These are phyloP conservation scores for Colletotrichum sp. DNA, from an alignment of 2,329 filamentous ascomycete species.

Conservation along the genomic window DNA sequence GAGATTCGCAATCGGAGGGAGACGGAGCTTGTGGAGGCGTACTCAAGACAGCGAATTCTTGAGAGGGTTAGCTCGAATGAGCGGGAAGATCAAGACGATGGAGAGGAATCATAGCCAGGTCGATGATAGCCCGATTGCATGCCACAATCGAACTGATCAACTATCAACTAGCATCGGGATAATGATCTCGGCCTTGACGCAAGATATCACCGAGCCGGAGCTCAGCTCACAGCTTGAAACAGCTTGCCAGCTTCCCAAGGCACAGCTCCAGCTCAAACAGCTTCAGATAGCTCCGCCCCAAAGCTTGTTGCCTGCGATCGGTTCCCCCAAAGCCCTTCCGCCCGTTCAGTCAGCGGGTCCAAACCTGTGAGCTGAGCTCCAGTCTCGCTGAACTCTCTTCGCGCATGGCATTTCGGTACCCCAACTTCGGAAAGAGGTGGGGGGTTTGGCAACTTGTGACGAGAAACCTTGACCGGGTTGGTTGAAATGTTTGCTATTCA, in stretches of 20 bases:
- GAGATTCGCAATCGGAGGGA: slow-evolving; percentile 23
- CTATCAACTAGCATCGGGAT: neutral
- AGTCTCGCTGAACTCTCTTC: neutral
- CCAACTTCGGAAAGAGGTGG: neutral
- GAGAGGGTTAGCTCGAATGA: neutral
- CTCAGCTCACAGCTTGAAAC: neutral
- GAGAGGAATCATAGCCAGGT: neutral
- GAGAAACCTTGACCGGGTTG: neutral
- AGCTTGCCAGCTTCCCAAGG: neutral
- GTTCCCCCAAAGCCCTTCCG: neutral
- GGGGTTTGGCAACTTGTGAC: neutral
- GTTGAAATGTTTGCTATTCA: neutral
- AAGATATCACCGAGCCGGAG: neutral
- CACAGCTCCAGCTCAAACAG: neutral
- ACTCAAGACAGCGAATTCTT: neutral
- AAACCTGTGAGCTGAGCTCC: neutral
- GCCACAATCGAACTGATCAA: neutral
- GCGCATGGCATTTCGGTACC: neutral
- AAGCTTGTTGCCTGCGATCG: neutral
- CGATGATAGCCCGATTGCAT: neutral
- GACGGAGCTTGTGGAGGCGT: slow-evolving; percentile 18
- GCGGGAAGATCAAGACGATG: neutral
- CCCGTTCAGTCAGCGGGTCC: neutral
- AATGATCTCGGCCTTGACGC: neutral
- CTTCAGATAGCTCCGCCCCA: neutral